phyloP scores from a whole-genome alignment of 2,329 filamentous ascomycete species.

The Pleurostoma richardsiae region DNA sequence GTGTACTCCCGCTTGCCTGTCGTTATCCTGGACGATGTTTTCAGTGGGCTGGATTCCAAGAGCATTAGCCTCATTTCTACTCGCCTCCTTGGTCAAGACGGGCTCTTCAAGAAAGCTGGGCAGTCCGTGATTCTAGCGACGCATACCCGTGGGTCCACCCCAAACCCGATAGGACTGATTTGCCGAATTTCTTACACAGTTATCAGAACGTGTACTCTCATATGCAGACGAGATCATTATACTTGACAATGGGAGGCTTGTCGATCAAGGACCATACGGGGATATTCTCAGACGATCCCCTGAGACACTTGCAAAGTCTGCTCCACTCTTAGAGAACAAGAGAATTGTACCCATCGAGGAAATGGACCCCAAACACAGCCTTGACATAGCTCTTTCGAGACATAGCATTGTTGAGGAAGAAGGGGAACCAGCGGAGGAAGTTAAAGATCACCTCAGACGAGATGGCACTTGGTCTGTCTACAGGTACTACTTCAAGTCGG shows the following conservation, averaged over 20 bases:
- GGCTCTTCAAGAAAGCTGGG: constrained; percentile 30
- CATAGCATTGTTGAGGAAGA: too few species aligned
- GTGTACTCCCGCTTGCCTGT: constrained; percentile 33
- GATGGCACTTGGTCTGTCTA: not conserved
- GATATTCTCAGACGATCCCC: not conserved
- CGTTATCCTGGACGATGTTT: constrained; percentile 39
- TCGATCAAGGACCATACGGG: not conserved
- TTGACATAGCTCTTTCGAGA: too few species aligned
- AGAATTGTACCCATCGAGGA: too few species aligned
- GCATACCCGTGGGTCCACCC: not conserved
- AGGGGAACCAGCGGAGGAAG: too few species aligned
- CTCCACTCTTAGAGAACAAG: too few species aligned
- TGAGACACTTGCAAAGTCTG: too few species aligned
- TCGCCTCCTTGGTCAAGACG: constrained; percentile 30
- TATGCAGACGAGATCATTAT: not conserved
- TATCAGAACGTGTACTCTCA: not conserved
- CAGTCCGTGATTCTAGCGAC: constrained; percentile 24
- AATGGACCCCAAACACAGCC: too few species aligned
- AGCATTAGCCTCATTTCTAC: constrained; percentile 37
- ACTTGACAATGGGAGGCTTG: not conserved
- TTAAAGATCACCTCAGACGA: not conserved
- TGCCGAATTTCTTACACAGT: not conserved
- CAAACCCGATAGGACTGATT: not conserved
- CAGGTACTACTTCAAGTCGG: not conserved
- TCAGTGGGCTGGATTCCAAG: constrained; percentile 37